Evolutionary conservation across 306 rosid species (phyloP).

Genomic region (Medicago lupulina): DNA sequence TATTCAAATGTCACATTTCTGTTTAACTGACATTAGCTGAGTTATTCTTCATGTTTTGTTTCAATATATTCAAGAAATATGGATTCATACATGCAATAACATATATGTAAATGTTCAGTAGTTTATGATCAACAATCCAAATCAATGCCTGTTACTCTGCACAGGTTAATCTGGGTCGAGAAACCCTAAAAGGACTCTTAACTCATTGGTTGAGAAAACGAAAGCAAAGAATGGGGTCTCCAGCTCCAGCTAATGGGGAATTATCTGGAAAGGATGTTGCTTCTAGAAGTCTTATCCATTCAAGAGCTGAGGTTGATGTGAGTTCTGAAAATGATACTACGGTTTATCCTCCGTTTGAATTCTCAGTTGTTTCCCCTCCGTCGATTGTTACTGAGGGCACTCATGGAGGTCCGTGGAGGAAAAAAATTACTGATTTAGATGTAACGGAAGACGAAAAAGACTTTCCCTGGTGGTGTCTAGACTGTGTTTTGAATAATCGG

Average conservation of each 20-base stretch:
- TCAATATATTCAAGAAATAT: slow-evolving; percentile 25
- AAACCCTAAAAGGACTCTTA: slow-evolving; percentile 97
- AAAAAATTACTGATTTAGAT: slow-evolving; percentile 85
- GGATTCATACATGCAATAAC: slow-evolving; percentile 27
- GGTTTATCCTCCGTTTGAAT: slow-evolving; percentile 95
- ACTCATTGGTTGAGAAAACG: slow-evolving; percentile 86
- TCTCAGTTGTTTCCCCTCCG: slow-evolving; percentile 83
- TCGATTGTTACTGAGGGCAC: slow-evolving; percentile 93
- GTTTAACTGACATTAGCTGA: neutral
- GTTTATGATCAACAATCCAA: slow-evolving; percentile 37
- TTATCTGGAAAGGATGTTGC: slow-evolving; percentile 77
- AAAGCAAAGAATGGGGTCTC: slow-evolving; percentile 77
- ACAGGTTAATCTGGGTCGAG: slow-evolving; percentile 96
- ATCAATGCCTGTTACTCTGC: slow-evolving; percentile 42
- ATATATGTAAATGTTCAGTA: slow-evolving; percentile 21
- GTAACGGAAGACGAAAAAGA: slow-evolving; percentile 97
- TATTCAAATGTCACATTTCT: slow-evolving; percentile 23
- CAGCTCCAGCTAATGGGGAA: slow-evolving; percentile 82
- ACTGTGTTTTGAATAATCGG: slow-evolving; percentile 84
- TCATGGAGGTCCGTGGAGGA: slow-evolving; percentile 98
- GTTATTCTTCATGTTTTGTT: neutral
- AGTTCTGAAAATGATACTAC: slow-evolving; percentile 77
- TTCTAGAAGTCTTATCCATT: slow-evolving; percentile 75
- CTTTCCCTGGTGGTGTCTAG: slow-evolving; percentile 96
- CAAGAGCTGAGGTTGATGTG: slow-evolving; percentile 80